These are phyloP conservation scores for Axilococcus clingmanii DNA, from an alignment of 139 green algal species.

Conservation along the genomic window DNA sequence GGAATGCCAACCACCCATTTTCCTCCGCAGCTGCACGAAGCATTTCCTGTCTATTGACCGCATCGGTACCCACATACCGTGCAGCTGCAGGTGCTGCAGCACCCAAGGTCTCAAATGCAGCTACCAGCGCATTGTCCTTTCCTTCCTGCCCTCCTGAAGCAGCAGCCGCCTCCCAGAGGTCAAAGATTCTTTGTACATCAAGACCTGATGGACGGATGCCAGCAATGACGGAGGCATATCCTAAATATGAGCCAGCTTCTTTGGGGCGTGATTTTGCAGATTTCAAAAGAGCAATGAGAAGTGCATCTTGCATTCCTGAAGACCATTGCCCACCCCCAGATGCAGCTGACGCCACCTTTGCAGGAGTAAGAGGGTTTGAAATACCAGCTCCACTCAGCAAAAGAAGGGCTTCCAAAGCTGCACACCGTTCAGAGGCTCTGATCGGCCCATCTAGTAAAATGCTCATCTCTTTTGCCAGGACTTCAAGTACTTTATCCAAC, in stretches of 20 bases:
- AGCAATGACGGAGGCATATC: slow-evolving; percentile 39
- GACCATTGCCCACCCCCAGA: slow-evolving; percentile 7
- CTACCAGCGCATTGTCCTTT: slow-evolving; percentile 22
- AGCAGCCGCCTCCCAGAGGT: slow-evolving; percentile 32
- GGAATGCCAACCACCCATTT: slow-evolving; percentile 41
- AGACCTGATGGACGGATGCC: slow-evolving; percentile 33
- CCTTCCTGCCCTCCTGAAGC: slow-evolving; percentile 11
- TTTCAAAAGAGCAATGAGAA: slow-evolving; percentile 28
- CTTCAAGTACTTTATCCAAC: slow-evolving; percentile 11
- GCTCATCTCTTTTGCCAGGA: slow-evolving; percentile 13
- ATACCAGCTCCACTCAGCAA: slow-evolving; percentile 34
- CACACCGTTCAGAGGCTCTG: slow-evolving; percentile 22
- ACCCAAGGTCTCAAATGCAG: slow-evolving; percentile 28
- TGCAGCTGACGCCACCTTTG: slow-evolving; percentile 14
- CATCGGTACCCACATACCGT: slow-evolving; percentile 6
- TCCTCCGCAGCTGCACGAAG: slow-evolving; percentile 23
- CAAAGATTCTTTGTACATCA: slow-evolving; percentile 29
- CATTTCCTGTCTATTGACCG: no score
- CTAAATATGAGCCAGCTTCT: slow-evolving; percentile 39
- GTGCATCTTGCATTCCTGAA: slow-evolving; percentile 17
- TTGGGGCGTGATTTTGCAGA: slow-evolving; percentile 38
- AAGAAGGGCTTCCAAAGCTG: slow-evolving; percentile 40
- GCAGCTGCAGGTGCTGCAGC: slow-evolving; percentile 19
- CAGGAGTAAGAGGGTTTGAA: slow-evolving; percentile 13
- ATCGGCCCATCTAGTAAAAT: slow-evolving; percentile 20